phyloP scores from a whole-genome alignment of 2,329 filamentous ascomycete genomes.

The Calonectria pseudoreteaudii region DNA sequence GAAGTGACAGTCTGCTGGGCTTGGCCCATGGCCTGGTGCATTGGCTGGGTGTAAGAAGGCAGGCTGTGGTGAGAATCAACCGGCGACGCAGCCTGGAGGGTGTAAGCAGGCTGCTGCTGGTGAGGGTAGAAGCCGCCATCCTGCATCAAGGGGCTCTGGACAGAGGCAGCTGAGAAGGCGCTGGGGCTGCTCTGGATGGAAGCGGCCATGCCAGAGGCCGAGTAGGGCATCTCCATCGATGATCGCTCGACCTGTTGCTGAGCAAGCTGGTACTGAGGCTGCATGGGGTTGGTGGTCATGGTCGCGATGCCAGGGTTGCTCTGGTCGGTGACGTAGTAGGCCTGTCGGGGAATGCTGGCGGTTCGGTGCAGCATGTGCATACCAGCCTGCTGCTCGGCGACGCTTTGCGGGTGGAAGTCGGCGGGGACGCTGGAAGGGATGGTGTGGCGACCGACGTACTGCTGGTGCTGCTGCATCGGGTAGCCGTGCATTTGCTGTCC shows the following conservation, averaged over 20 bases:
- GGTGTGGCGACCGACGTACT: conserved; percentile 61
- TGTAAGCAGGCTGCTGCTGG: conserved; percentile 62
- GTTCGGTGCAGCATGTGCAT: conserved; percentile 63
- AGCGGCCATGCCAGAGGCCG: conserved; percentile 58
- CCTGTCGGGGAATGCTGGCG: conserved; percentile 59
- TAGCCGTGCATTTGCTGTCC: conserved; percentile 58
- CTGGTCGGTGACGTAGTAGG: conserved; percentile 71
- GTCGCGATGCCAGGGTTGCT: conserved; percentile 72
- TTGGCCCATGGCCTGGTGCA: conserved; percentile 51
- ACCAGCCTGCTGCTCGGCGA: conserved; percentile 58
- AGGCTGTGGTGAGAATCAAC: conserved; percentile 57
- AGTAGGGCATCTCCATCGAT: conserved; percentile 63
- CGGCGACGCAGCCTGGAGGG: conserved; percentile 61
- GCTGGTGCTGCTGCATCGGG: conserved; percentile 54
- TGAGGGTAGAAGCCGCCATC: conserved; percentile 68
- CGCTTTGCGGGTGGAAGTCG: conserved; percentile 56
- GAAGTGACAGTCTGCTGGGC: conserved; percentile 50
- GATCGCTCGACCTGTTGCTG: conserved; percentile 60
- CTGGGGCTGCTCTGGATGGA: conserved; percentile 70
- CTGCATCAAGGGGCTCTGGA: conserved; percentile 64
- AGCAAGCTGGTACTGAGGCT: conserved; percentile 65
- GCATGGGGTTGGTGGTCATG: conserved; percentile 65
- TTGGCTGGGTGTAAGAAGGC: conserved; percentile 57
- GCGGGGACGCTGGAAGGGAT: conserved; percentile 55
- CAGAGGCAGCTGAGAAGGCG: conserved; percentile 67